These are phyloP conservation scores for Nephelium lappaceum DNA, from an alignment of 345 rosid species.

Conservation along the genomic window DNA sequence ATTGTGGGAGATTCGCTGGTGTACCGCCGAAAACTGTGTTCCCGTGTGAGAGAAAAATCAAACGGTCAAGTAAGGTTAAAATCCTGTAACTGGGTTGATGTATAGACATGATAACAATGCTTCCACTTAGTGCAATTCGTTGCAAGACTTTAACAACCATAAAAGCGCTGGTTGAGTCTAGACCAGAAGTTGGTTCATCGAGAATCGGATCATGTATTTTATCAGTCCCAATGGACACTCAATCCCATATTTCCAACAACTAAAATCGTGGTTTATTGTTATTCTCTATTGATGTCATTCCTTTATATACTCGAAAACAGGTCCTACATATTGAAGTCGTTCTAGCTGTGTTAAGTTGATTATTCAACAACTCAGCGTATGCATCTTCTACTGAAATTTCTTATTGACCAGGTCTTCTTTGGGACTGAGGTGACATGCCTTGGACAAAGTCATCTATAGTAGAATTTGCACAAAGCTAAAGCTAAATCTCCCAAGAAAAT, in stretches of 20 bases:
- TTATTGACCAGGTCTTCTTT: too few species aligned
- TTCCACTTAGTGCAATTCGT: slow-evolving; percentile 83
- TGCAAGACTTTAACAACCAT: slow-evolving; percentile 95
- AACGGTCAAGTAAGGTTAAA: slow-evolving; percentile 64
- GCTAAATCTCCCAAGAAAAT: too few species aligned
- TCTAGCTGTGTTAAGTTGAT: too few species aligned
- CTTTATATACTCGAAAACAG: too few species aligned
- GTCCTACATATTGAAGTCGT: too few species aligned
- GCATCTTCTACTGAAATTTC: too few species aligned
- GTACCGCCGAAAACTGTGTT: slow-evolving; percentile 75
- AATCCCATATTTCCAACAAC: background rate
- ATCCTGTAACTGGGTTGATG: slow-evolving; percentile 97
- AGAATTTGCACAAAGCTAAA: too few species aligned
- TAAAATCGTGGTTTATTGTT: too few species aligned
- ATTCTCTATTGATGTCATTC: too few species aligned
- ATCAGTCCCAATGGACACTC: slow-evolving; percentile 49
- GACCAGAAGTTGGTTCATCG: slow-evolving; percentile 94
- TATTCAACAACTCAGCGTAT: too few species aligned
- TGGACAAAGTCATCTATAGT: too few species aligned
- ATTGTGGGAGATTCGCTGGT: slow-evolving; percentile 55
- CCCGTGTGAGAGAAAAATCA: slow-evolving; percentile 85
- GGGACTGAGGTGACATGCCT: too few species aligned
- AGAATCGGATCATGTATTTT: slow-evolving; percentile 86
- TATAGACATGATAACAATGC: slow-evolving; percentile 89
- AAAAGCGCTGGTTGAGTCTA: slow-evolving; percentile 91